Base-by-base conservation (phyloP, 371 early-diverging fungal species). In the Mortierella sp. region DNA sequence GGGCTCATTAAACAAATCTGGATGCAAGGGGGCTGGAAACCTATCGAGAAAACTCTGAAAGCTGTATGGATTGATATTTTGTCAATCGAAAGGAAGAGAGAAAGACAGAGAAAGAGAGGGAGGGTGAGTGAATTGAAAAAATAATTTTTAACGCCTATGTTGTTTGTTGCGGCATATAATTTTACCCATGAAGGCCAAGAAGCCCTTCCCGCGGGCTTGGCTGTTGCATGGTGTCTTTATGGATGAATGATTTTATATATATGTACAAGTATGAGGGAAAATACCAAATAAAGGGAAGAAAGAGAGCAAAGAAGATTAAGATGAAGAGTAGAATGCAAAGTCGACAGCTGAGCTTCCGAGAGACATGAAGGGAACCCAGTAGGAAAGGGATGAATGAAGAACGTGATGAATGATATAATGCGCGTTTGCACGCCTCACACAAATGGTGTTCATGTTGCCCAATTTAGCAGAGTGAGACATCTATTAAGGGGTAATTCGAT, bases 31-130 rank as follows among this genome's bases (percentile, higher is more conserved):
- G 18, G 81, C 81, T 28, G 81, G 81, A 32, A 80, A 80, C 43
- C 81, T 63, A 61, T 80, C 81, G 9, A 80, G 75, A 52, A 80
- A 80, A 35, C 81, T 80, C 64, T 80, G 81, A 51, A 80, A 80
- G 37, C 81, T 80, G 18, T 52, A 47, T 35, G 32, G 32, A n/a
- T 35, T 26, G 24, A 30, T 5, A 14, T 40, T 20, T 5, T 37
- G 11, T 28, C 20, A 62, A 49, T 18, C 16, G 37, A 39, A 55
- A 5, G 8, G 14, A 26, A 55, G 9, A 26, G 2, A 57, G 32
- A 40, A 18, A 37, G 30, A 37, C 11, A 22, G 3, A 35, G 37
- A 20, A 9, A 11, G 32, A 11, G 43, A 14, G 11, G 43, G 16
- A 14, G 43, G 3, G 16, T 43, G 16, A 16, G 43, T 43, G 43